Evolutionary conservation across 1,284 basidiomycete genomes (phyloP).

Genomic region (Fomitopsis pinicola): DNA sequence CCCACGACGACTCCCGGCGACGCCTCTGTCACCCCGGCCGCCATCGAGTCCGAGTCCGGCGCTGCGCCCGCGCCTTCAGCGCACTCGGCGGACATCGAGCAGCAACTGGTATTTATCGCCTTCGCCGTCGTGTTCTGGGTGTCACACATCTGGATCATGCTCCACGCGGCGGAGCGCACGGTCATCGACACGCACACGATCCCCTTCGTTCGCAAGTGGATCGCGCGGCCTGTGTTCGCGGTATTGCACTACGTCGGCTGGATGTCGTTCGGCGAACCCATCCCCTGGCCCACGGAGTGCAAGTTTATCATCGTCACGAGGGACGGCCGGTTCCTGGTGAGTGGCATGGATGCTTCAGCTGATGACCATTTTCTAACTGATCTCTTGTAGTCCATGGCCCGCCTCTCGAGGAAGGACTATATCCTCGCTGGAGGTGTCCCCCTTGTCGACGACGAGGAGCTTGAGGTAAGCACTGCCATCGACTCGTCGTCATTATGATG

Average conservation of each 20-base stretch:
- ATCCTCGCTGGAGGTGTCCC: too few relatives aligned
- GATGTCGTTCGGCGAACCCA: neutral
- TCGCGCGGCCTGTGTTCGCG: neutral
- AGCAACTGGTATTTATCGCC: neutral
- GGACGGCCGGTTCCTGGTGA: neutral
- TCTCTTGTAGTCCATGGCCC: too few relatives aligned
- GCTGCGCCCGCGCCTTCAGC: neutral
- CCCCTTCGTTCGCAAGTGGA: neutral
- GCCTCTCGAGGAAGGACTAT: too few relatives aligned
- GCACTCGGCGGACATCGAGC: neutral
- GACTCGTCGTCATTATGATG: too few relatives aligned
- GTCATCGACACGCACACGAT: neutral
- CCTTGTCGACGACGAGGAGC: too few relatives aligned
- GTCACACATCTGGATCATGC: neutral
- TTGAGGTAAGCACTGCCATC: too few relatives aligned
- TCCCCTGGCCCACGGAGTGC: neutral
- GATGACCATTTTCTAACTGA: too few relatives aligned
- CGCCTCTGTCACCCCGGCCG: neutral
- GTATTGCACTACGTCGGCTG: neutral
- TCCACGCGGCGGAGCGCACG: neutral
- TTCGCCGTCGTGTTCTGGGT: neutral
- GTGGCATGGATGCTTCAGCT: too few relatives aligned
- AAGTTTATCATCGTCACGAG: neutral
- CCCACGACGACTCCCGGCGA: neutral
- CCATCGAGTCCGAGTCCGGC: neutral